Evolutionary conservation across 2,329 filamentous ascomycete species (phyloP), one percentile per base, ranked within the genome.

Genomic region (Colletotrichum truncatum): DNA sequence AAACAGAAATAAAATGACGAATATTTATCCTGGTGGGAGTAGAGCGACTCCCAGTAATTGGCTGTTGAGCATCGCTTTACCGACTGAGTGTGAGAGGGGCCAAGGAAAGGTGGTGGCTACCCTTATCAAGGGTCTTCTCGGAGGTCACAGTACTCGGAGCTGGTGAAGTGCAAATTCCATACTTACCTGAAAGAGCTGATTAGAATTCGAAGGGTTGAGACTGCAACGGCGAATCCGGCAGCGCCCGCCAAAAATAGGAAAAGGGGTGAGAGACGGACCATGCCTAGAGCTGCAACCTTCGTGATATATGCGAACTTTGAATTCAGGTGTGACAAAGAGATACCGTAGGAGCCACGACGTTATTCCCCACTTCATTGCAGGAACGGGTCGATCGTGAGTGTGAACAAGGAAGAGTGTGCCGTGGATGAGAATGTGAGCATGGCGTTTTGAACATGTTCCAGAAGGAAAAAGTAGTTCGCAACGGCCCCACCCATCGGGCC

Each of bases 361-460:
- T n/a, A n/a, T 3, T n/a, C 51, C 18, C 32, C 26, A n/a, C 14
- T 11, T 11, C 26, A 4, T 6, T 23, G 34, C 41, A 49, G 30
- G 23, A 45, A 18, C 34, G 49, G 36, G n/a, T 55, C 49, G 36
- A 49, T 43, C 16, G 36, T 56, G 60, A 62, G 39, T 30, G 23
- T 55, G 21, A 39, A 28, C 38, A 48, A 54, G 39, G 57, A 23
- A n/a, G 11, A 61, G 12, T 61, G 38, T 11, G 34, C 14, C 9
- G 46, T 41, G 25, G 36, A 46, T 45, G 51, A 43, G 63, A 63
- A 63, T 63, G 57, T 43, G 23, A 51, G 14, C 26, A 56, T 62
- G 43, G 57, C 46, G 63, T 66, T 66, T 66, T 55, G 63, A 46
- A 52, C 41, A 49, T 63, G 57, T 66, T 66, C 57, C 63, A 66